Conservation (phyloP, 225 moss, liverwort and hornwort genomes). For the Pseudisothecium myosuroides region DNA sequence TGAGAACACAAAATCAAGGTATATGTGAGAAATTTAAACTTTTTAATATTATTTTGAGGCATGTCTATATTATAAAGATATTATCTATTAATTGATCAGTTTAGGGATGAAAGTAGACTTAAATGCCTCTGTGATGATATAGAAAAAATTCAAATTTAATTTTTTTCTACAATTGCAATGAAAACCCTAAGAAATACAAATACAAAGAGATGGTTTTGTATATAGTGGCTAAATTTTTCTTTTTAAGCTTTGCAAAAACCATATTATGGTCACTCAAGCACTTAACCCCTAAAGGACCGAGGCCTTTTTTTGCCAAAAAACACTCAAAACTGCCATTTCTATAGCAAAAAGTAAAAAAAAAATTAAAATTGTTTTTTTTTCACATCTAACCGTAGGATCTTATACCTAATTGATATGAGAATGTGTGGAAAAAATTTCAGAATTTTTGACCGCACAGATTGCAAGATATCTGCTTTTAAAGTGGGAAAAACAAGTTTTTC, state of each 20-base stretch:
- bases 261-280: background rate
- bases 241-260: background rate
- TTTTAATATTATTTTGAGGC: background rate
- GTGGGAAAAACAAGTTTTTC: too few species aligned
- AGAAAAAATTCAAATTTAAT: background rate
- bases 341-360: too few species aligned
- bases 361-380: too few species aligned
- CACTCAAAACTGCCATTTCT: too few species aligned
- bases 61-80: accelerated
- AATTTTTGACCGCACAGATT: too few species aligned
- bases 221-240: too few species aligned
- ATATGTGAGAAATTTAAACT: background rate
- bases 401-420: too few species aligned
- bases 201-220: background rate
- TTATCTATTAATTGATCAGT: background rate
- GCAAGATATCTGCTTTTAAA: too few species aligned
- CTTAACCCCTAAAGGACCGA: too few species aligned
- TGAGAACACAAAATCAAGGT: background rate
- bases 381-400: too few species aligned
- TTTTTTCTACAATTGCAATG: background rate
- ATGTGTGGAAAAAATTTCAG: too few species aligned
- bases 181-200: background rate
- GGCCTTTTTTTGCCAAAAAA: too few species aligned
- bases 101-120: background rate
- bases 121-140: background rate